A percentile compares a stretch with the other conserved stretches of the same genome.
These are phyloP conservation scores for Fomitopsis pinicola DNA, from an alignment of 1,284 basidiomycete genomes.

Conservation along the genomic window DNA sequence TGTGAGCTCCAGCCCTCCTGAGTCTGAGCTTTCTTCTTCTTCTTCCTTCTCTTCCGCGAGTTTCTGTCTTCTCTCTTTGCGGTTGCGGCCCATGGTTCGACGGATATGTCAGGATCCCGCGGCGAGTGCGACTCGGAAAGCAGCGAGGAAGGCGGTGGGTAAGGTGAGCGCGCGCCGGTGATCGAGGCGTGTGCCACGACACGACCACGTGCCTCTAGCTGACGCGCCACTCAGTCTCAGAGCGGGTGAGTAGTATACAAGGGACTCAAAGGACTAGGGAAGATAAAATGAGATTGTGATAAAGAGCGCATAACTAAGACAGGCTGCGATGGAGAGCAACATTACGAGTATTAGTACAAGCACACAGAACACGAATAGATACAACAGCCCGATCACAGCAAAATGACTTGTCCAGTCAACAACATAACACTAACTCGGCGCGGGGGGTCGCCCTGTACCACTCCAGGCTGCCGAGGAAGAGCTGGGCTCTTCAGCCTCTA, in stretches of 20 bases:
- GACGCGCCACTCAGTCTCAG: too few species aligned
- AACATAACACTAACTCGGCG: constrained; percentile 32
- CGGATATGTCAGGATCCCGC: not conserved
- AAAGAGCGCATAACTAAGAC: not conserved
- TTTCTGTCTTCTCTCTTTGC: not conserved
- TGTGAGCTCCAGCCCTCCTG: constrained; percentile 41
- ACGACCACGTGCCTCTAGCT: not conserved
- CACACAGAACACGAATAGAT: not conserved
- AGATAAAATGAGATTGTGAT: not conserved
- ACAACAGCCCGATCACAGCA: constrained; percentile 3
- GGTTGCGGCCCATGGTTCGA: not conserved
- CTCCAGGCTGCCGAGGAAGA: constrained; percentile 43
- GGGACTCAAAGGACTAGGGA: not conserved
- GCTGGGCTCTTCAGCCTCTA: constrained; percentile 61
- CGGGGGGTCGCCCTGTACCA: constrained; percentile 52
- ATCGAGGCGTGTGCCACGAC: not conserved
- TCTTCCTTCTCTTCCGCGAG: not conserved
- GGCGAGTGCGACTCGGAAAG: not conserved
- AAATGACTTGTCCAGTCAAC: constrained; percentile 3
- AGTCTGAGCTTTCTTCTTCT: not conserved
- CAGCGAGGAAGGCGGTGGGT: not conserved
- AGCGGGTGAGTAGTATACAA: not conserved
- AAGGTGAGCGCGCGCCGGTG: not conserved
- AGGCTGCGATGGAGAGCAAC: not conserved
- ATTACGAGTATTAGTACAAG: constrained; percentile 1